A percentile compares a stretch with the other conserved stretches of the same genome.
Conservation (phyloP, 495 filamentous ascomycete genomes). For the Tuber umbilicatum region DNA sequence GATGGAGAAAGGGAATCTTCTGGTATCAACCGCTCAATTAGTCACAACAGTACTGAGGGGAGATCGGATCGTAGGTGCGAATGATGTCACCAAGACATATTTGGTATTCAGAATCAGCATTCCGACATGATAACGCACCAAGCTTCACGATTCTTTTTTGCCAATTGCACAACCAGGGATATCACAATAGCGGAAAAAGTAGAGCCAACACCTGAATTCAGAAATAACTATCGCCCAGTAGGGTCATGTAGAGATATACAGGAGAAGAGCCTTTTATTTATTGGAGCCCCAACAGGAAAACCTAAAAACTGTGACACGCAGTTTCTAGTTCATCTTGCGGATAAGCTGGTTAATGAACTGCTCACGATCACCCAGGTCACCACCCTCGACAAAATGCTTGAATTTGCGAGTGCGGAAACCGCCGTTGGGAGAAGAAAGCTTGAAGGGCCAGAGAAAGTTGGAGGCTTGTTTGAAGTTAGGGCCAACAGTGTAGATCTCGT, state of each 20-base stretch:
- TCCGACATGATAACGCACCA: not conserved
- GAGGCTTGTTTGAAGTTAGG: constrained; percentile 97
- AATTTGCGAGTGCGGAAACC: constrained; percentile 95
- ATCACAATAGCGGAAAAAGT: not conserved
- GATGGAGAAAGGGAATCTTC: not conserved
- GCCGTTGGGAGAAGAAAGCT: constrained; percentile 93
- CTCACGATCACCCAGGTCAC: constrained; percentile 96
- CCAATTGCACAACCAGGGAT: not conserved
- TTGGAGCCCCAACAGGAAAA: not conserved
- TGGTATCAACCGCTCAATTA: not conserved
- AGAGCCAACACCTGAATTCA: not conserved
- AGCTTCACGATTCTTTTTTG: not conserved
- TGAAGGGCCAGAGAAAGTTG: constrained; percentile 99
- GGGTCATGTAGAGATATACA: not conserved
- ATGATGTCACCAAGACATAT: not conserved
- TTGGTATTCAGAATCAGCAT: not conserved
- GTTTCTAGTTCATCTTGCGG: constrained; percentile 91
- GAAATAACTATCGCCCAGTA: not conserved
- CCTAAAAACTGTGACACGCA: not conserved
- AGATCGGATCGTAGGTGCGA: not conserved
- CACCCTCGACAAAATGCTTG: constrained; percentile 98
- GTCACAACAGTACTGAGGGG: not conserved
- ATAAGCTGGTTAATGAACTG: constrained; percentile 97
- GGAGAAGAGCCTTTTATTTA: not conserved
- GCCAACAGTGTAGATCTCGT: constrained; percentile 97